Conservation (phyloP, 306 rosid species). For the Quillaja saponaria region DNA sequence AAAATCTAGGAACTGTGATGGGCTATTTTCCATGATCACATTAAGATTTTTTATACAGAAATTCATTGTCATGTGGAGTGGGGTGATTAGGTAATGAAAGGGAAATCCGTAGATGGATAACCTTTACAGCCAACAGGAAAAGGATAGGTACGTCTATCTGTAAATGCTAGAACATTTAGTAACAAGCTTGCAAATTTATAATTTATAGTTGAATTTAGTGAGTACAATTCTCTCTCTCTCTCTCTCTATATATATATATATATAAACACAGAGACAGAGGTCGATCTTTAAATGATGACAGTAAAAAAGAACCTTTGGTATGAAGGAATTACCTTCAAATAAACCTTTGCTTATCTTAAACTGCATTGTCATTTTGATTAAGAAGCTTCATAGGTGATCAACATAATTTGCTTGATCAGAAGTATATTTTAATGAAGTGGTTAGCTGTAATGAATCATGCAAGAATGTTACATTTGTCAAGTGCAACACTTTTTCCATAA, state of each 20-base stretch:
- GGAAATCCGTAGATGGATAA: slow-evolving; percentile 25
- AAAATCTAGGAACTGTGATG: slow-evolving; percentile 19
- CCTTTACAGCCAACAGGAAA: slow-evolving; percentile 43
- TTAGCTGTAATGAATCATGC: slow-evolving; percentile 64
- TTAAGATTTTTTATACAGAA: slow-evolving; percentile 14
- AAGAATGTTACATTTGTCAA: slow-evolving; percentile 44
- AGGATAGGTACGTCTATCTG: slow-evolving; percentile 28
- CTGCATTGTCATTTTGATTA: slow-evolving; percentile 39
- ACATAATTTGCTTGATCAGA: slow-evolving; percentile 44
- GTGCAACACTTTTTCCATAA: slow-evolving; percentile 27
- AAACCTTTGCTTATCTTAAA: background rate
- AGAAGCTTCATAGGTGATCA: background rate
- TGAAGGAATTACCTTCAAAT: too few species aligned
- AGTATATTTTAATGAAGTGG: slow-evolving; percentile 48
- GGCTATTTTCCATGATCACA: slow-evolving; percentile 27
- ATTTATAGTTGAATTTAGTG: background rate
- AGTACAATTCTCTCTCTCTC: slow-evolving; percentile 1
- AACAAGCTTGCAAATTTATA: background rate
- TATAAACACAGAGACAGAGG: too few species aligned
- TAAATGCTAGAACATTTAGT: slow-evolving; percentile 7
- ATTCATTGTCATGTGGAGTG: slow-evolving; percentile 30
- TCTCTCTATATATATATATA: background rate
- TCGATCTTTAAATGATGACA: background rate
- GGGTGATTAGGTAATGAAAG: slow-evolving; percentile 59
- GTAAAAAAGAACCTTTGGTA: background rate